These are phyloP conservation scores for Mycogone perniciosa DNA, from an alignment of 2,329 filamentous ascomycete genomes.

Conservation along the genomic window DNA sequence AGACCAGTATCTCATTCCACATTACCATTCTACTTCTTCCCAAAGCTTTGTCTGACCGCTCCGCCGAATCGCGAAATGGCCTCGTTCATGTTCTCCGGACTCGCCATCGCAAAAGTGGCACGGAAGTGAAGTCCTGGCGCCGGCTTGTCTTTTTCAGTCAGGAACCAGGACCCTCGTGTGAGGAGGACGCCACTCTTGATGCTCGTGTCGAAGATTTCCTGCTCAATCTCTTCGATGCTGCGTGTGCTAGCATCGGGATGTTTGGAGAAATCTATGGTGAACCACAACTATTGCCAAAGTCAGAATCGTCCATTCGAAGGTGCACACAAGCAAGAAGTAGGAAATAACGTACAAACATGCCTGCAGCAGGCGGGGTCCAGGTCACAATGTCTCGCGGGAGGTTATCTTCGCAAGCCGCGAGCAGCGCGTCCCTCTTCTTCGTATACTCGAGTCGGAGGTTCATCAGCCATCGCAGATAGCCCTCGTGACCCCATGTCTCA, in stretches of 20 bases:
- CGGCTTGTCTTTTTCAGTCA: slow-evolving; percentile 59
- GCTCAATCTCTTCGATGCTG: slow-evolving; percentile 63
- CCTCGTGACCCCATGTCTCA: slow-evolving; percentile 86
- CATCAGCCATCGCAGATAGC: slow-evolving; percentile 86
- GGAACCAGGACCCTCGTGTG: slow-evolving; percentile 87
- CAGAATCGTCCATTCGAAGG: slow-evolving; percentile 2
- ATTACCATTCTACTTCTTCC: slow-evolving; percentile 22
- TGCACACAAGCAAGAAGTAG: not conserved
- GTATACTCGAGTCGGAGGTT: slow-evolving; percentile 78
- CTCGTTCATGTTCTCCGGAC: slow-evolving; percentile 60
- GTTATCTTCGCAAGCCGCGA: slow-evolving; percentile 72
- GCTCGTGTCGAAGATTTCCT: slow-evolving; percentile 74
- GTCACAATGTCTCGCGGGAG: slow-evolving; percentile 67
- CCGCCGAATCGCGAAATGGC: slow-evolving; percentile 70
- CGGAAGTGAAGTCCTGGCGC: slow-evolving; percentile 74
- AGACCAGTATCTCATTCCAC: not conserved
- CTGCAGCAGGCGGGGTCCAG: slow-evolving; percentile 75
- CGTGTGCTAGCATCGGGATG: slow-evolving; percentile 55
- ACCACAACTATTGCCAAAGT: slow-evolving; percentile 53
- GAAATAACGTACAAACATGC: slow-evolving; percentile 75
- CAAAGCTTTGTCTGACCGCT: slow-evolving; percentile 58
- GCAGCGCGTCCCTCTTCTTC: slow-evolving; percentile 65
- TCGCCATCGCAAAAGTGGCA: slow-evolving; percentile 80
- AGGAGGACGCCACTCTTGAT: slow-evolving; percentile 74
- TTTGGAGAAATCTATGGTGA: slow-evolving; percentile 58